Conservation (phyloP, 768 basidiomycete genomes). For the Lactarius hengduanensis region DNA sequence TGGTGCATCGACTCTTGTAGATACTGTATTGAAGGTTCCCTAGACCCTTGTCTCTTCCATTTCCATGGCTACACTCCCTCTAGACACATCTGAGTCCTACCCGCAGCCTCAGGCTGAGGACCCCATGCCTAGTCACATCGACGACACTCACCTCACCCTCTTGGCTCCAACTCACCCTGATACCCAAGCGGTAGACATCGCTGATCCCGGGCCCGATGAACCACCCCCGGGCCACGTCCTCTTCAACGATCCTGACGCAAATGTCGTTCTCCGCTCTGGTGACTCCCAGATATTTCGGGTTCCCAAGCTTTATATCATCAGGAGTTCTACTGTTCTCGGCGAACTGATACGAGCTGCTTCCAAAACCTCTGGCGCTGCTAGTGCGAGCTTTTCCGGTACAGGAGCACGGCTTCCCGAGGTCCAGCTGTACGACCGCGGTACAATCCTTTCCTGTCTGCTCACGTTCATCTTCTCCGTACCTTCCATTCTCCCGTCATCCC, state of each 20-base stretch:
- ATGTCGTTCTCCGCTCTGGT: constrained; percentile 43
- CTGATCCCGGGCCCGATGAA: neutral
- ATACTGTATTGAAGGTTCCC: too few species aligned
- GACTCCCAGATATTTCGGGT: constrained; percentile 47
- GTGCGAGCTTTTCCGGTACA: neutral
- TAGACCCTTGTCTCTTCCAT: neutral
- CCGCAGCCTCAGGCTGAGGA: neutral
- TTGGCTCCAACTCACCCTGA: too few species aligned
- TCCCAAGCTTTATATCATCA: constrained; percentile 43
- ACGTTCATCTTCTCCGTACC: constrained; percentile 12
- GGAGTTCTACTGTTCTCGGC: constrained; percentile 43
- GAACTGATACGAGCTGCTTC: neutral
- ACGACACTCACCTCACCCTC: too few species aligned
- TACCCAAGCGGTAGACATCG: too few species aligned
- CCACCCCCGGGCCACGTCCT: neutral
- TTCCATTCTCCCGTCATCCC: neutral
- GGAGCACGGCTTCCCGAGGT: neutral
- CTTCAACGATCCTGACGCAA: constrained; percentile 37
- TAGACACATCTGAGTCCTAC: neutral
- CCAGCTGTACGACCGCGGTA: neutral
- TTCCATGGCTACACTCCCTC: neutral
- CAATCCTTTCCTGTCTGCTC: constrained; percentile 4
- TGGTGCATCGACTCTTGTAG: too few species aligned
- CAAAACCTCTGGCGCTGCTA: neutral
- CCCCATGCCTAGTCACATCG: too few species aligned